Base-by-base conservation (phyloP, 140 eudicot genomes). In the Cichorium intybus region DNA sequence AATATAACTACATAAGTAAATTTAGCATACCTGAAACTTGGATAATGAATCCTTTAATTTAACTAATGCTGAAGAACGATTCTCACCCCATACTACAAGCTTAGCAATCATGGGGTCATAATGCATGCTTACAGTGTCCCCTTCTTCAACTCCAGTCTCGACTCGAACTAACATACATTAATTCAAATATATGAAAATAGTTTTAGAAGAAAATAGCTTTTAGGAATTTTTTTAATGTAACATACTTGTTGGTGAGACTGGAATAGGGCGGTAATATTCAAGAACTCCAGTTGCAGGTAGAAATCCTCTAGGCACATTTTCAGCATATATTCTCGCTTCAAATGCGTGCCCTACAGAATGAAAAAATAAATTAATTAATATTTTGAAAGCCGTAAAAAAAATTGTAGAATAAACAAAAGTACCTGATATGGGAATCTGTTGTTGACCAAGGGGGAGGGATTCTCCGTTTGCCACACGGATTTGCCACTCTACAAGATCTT, bases 401-500 rank as follows among this genome's bases (percentile, higher is more conserved):
- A n/a, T n/a, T n/a, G n/a, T n/a, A n/a, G n/a, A n/a, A n/a, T n/a
- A n/a, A n/a, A n/a, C n/a, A n/a, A n/a, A n/a, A n/a, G n/a, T n/a
- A 94, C 99, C 97, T 78, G 75, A 81, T 64, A 94, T 75, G 31
- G 97, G 99, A 52, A 94, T 88, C 69, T 88, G 78, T 37, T 83
- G 64, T 72, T 94, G 99, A 62, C 52, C 65, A 69, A 94, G 75
- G 29, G 97, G 99, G 60, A 94, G 95, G 50, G 88, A 76, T 57
- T 94, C 99, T 62, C 99, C 99, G 70, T 94, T 94, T 24, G 99
- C 97, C 64, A 94, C 87, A 72, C 94, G 94, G 24, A 94, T 94
- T 76, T 94, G 99, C 99, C 99, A 94, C 82, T 94, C 99, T 48
- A 94, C 99, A 75, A 94, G 99, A 84, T 94, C 99, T 86, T 94